Conservation (phyloP, 768 basidiomycete genomes). For the Kwoniella botswanensis region DNA sequence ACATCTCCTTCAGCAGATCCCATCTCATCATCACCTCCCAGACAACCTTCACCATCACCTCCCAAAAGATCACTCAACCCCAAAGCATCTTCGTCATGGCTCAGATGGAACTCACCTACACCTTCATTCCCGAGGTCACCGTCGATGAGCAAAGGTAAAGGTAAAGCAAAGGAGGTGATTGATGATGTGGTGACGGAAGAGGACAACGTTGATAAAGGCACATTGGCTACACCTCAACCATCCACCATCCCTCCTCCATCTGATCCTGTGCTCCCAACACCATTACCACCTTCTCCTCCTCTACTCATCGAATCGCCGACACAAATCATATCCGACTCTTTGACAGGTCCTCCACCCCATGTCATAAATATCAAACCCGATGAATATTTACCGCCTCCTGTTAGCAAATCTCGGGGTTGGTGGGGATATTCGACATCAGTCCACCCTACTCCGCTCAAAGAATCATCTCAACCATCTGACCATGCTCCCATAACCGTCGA, state of each 20-base stretch:
- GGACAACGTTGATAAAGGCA: background rate
- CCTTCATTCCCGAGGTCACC: slow-evolving; percentile 40
- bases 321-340: background rate
- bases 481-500: background rate
- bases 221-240: background rate
- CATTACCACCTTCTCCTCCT: background rate
- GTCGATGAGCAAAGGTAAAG: slow-evolving; percentile 34
- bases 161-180: slow-evolving; percentile 17
- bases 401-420: slow-evolving; percentile 10
- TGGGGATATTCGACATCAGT: slow-evolving; percentile 3
- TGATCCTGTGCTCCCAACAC: background rate
- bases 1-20: background rate
- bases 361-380: background rate
- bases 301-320: background rate
- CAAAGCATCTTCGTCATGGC: slow-evolving; percentile 48
- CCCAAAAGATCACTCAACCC: slow-evolving; percentile 35
- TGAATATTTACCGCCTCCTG: background rate
- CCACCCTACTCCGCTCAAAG: background rate
- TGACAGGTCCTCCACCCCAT: background rate
- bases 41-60: background rate
- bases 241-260: background rate
- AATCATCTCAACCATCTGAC: background rate
- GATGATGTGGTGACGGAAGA: background rate
- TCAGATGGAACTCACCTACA: slow-evolving; percentile 44
- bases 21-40: background rate